These are phyloP conservation scores for Hygrocybe punicea DNA, from an alignment of 768 basidiomycete genomes.

Conservation along the genomic window DNA sequence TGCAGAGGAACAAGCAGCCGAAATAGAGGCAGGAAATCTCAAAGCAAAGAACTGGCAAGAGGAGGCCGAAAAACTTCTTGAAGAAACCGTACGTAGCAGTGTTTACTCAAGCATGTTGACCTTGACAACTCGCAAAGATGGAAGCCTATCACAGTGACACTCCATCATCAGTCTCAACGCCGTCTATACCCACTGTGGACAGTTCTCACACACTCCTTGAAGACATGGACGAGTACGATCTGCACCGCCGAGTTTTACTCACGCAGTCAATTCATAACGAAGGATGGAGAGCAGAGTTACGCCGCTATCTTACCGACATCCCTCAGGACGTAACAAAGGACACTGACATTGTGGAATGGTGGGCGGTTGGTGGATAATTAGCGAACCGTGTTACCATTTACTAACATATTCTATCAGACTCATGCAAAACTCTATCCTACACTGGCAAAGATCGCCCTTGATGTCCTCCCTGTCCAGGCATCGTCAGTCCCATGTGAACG, in stretches of 20 bases:
- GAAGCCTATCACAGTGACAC: conserved; percentile 6
- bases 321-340: conserved; percentile 5
- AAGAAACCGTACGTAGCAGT: conserved; percentile 5
- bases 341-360: conserved; percentile 10
- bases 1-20: conserved; percentile 20
- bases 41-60: conserved; percentile 19
- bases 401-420: neutral
- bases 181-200: neutral
- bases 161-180: no score
- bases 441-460: conserved; percentile 14
- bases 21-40: conserved; percentile 13
- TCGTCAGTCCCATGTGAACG: conserved; percentile 22
- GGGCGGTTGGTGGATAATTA: conserved; percentile 1
- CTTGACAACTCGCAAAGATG: conserved; percentile 5
- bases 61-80: conserved; percentile 15
- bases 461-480: conserved; percentile 17
- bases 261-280: neutral
- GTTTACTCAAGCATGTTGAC: neutral
- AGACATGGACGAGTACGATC: neutral
- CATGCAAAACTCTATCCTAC: conserved; percentile 10
- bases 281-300: conserved; percentile 5
- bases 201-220: neutral
- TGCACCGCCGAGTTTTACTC: conserved; percentile 1
- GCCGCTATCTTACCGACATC: conserved; percentile 2
- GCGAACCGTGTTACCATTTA: neutral